Evolutionary conservation across 192 early-diverging fungal genomes (phyloP).

Genomic region (Coemansia sp.): DNA sequence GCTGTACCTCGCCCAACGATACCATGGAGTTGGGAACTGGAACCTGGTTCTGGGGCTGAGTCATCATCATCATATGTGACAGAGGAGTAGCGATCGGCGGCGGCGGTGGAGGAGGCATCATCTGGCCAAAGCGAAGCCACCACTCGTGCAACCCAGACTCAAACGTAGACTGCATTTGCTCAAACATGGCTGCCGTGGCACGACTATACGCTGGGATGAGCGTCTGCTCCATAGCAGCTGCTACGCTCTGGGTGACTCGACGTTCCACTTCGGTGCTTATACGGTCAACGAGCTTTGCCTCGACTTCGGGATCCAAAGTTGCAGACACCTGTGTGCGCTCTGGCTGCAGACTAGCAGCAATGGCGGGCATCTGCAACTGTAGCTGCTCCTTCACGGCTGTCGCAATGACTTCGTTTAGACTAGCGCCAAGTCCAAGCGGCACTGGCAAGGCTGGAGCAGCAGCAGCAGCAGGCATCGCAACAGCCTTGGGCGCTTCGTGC

Average conservation of each 20-base stretch:
- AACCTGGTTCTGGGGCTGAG: constrained; percentile 22
- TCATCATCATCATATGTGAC: constrained; percentile 41
- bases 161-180: constrained; percentile 55
- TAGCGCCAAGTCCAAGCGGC: neutral
- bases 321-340: neutral
- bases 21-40: neutral
- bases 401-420: constrained; percentile 5
- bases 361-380: constrained; percentile 25
- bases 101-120: constrained; percentile 41
- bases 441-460: neutral
- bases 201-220: constrained; percentile 54
- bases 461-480: neutral
- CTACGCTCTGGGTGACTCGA: constrained; percentile 33
- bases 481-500: neutral
- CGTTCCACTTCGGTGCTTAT: constrained; percentile 32
- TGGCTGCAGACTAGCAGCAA: constrained; percentile 16
- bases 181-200: constrained; percentile 55
- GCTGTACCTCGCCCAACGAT: constrained; percentile 2
- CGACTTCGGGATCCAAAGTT: constrained; percentile 25
- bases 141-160: constrained; percentile 52
- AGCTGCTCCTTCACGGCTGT: constrained; percentile 17
- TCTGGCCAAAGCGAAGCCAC: constrained; percentile 52
- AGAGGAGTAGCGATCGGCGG: constrained; percentile 41
- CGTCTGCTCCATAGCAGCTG: constrained; percentile 40
- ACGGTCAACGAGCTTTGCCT: constrained; percentile 35